A percentile compares a stretch with the other conserved stretches of the same genome.
These are phyloP conservation scores for Termitomyces sp. DNA, from an alignment of 768 basidiomycete species.

Conservation along the genomic window DNA sequence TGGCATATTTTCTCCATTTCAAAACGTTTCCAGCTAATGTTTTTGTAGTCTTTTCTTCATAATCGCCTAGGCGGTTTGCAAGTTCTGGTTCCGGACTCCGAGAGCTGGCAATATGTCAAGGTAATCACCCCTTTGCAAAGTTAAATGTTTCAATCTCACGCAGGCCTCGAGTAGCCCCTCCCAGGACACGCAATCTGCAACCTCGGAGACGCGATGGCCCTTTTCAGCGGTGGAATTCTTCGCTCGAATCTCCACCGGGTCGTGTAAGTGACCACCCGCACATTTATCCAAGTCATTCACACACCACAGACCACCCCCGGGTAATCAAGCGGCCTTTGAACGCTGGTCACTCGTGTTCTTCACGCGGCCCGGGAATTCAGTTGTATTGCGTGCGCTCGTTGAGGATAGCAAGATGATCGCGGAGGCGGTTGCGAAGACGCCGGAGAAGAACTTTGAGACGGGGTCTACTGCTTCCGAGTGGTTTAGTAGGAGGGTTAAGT, in stretches of 20 bases:
- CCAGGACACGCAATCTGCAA: slow-evolving; percentile 52
- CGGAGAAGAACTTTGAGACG: slow-evolving; percentile 31
- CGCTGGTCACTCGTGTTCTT: slow-evolving; percentile 71
- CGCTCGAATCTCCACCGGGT: slow-evolving; percentile 11
- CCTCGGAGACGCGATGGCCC: slow-evolving; percentile 24
- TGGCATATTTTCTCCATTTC: slow-evolving; percentile 11
- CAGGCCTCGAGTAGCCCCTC: slow-evolving; percentile 23
- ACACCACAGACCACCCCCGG: slow-evolving; percentile 47
- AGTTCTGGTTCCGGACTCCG: slow-evolving; percentile 54
- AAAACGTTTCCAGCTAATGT: slow-evolving; percentile 19
- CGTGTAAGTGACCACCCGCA: not conserved
- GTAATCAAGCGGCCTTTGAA: slow-evolving; percentile 41
- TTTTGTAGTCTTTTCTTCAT: slow-evolving; percentile 57
- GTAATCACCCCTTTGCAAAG: slow-evolving; percentile 20
- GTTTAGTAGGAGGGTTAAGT: slow-evolving; percentile 37
- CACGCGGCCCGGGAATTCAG: slow-evolving; percentile 51
- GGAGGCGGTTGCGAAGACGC: slow-evolving; percentile 30
- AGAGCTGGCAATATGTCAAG: slow-evolving; percentile 65
- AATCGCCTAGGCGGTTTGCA: slow-evolving; percentile 69
- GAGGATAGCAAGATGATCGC: slow-evolving; percentile 48
- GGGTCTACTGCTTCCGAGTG: slow-evolving; percentile 34
- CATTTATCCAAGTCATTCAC: not conserved
- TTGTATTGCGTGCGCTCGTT: slow-evolving; percentile 43
- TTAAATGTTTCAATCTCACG: not conserved
- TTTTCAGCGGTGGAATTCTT: slow-evolving; percentile 19